Evolutionary conservation across 129 eudicot species (phyloP).

Genomic region (Flaveria robusta): DNA sequence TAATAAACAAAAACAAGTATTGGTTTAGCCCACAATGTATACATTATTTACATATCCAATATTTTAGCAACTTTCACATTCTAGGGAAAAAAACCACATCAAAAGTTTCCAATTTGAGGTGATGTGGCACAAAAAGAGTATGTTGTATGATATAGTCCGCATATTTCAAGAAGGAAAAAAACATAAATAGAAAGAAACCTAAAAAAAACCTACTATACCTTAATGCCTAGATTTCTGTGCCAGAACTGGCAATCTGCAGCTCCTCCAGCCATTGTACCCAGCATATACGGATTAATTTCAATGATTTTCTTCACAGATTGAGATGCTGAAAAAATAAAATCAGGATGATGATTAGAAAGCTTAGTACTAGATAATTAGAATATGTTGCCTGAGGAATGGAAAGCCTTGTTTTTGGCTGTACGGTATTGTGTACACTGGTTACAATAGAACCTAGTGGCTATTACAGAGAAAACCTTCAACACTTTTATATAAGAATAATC

Average conservation of each 20-base stretch:
- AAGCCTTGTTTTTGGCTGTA: background rate
- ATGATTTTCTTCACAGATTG: slow-evolving; percentile 98
- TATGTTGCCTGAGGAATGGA: too few species aligned
- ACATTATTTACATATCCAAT: background rate
- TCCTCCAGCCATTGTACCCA: slow-evolving; percentile 99
- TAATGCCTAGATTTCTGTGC: slow-evolving; percentile 96
- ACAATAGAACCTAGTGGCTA: background rate
- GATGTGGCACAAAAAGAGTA: background rate
- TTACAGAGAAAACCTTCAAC: background rate
- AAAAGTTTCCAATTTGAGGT: background rate
- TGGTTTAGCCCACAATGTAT: background rate
- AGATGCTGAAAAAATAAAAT: slow-evolving; percentile 58
- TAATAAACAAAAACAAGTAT: background rate
- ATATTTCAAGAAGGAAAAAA: too few species aligned
- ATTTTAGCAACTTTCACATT: background rate
- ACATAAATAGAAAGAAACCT: background rate
- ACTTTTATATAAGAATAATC: background rate
- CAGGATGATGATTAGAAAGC: background rate
- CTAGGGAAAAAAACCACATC: background rate
- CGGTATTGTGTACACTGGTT: background rate
- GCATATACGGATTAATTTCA: slow-evolving; percentile 96
- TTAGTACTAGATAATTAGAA: background rate
- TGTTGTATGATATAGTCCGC: too few species aligned
- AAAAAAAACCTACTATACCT: slow-evolving; percentile 46
- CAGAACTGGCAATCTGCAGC: slow-evolving; percentile 99